phyloP scores from a whole-genome alignment of 495 filamentous ascomycete species.

The Penicillium diatomitis region DNA sequence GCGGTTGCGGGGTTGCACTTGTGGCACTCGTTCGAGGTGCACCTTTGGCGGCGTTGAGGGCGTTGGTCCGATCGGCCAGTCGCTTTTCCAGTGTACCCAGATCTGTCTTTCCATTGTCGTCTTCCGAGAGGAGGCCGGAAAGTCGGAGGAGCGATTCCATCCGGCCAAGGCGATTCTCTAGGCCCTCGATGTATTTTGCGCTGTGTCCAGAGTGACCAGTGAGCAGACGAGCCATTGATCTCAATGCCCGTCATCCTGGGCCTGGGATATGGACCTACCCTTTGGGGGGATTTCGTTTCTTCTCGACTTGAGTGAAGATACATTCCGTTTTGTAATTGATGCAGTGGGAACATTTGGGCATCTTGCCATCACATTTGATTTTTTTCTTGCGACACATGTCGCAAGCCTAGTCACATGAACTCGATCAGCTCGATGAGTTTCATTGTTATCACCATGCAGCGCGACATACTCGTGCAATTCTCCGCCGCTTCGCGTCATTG shows the following conservation, averaged over 20 bases:
- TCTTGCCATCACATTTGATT: conserved; percentile 97
- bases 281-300: conserved; percentile 96
- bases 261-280: conserved; percentile 47
- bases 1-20: conserved; percentile 18
- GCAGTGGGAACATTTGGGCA: conserved; percentile 92
- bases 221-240: too few species aligned
- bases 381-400: conserved; percentile 99
- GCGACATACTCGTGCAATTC: conserved; percentile 72
- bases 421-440: neutral
- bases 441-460: neutral
- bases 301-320: conserved; percentile 95
- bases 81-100: conserved; percentile 78
- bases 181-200: conserved; percentile 95
- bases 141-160: conserved; percentile 88
- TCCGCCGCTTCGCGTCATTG: conserved; percentile 77
- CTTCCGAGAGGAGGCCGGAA: conserved; percentile 79
- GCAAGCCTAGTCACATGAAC: conserved; percentile 57
- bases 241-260: too few species aligned
- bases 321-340: conserved; percentile 98
- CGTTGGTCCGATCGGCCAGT: conserved; percentile 55
- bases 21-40: conserved; percentile 15
- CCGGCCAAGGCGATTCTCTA: conserved; percentile 86
- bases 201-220: conserved; percentile 25
- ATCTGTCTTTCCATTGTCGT: conserved; percentile 81
- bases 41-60: conserved; percentile 29